Percentiles rank a stretch among this genome's conserved stretches.
Evolutionary conservation across 176 grass and related monocot genomes (phyloP).

Genomic region (Themeda triandra): DNA sequence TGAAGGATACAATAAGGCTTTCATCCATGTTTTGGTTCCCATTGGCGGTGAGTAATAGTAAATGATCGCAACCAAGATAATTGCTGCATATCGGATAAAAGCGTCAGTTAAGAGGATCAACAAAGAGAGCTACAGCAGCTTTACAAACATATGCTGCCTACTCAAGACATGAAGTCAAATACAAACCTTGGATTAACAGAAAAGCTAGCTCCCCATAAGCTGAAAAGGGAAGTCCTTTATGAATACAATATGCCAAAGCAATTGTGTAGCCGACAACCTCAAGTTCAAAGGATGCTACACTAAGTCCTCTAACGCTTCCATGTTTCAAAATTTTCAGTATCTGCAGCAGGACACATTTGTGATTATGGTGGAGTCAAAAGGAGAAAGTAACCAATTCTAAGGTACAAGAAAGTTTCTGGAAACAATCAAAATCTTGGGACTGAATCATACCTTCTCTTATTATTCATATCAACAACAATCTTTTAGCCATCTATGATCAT

Average conservation of each 20-base stretch:
- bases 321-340: conserved; percentile 90
- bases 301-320: conserved; percentile 87
- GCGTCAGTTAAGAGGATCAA: conserved; percentile 1
- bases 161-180: conserved; percentile 5
- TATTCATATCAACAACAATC: background rate
- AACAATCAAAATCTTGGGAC: background rate
- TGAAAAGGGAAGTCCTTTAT: conserved; percentile 94
- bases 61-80: conserved; percentile 89
- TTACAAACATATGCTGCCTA: conserved; percentile 13
- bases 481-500: background rate
- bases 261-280: conserved; percentile 94
- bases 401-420: background rate
- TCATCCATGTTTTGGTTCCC: conserved; percentile 77
- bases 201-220: conserved; percentile 92
- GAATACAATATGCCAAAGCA: conserved; percentile 96
- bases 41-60: conserved; percentile 82
- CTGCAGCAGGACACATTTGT: conserved; percentile 34
- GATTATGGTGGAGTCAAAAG: background rate
- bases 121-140: background rate
- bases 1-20: conserved; percentile 82
- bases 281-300: conserved; percentile 83
- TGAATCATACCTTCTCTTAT: background rate
- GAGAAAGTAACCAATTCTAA: background rate
- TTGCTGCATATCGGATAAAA: conserved; percentile 54
- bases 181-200: conserved; percentile 84